Evolutionary conservation across 2,329 filamentous ascomycete genomes (phyloP), one percentile per base, ranked within the genome.

Genomic region (Xylaria sp.): DNA sequence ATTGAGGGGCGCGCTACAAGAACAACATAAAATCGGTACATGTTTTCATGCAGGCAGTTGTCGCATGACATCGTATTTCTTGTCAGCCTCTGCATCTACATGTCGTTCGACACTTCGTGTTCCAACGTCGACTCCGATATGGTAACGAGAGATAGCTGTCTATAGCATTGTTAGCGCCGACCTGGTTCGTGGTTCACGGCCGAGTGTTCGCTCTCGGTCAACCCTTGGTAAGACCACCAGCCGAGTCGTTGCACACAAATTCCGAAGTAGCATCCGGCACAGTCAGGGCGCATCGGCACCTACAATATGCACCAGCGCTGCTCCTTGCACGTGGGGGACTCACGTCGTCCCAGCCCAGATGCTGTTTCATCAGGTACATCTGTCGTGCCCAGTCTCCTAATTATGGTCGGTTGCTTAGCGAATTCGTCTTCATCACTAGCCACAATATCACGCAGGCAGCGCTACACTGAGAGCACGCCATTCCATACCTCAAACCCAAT

Each of bases 251-350:
- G 55, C 63, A 51, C 59, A 53, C 56, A 50, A 25, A 36, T 39
- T 63, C 47, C 44, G 54, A 63, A 63, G 63, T 39, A 60, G 54
- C 39, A 59, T 56, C 44, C 6, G 50, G n/a, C 49, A 38, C 25
- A 49, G 57, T 47, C 27, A 51, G 65, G 61, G 25, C 44, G 39
- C 58, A 65, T 63, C 38, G 38, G 38, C 53, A 15, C 45, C n/a
- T 62, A 39, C 25, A 25, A 29, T 64, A 61, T 63, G 66, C 56
- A 63, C 56, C 45, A 47, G 49, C 61, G 39, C 50, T 49, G 47
- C 51, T 55, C n/a, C 58, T 60, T 22, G 51, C 68, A 70, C 68
- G 68, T 68, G 68, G 67, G 53, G 27, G 36, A 39, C 44, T 63
- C 58, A 53, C 27, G 25, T 51, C 55, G 49, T 63, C 60, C 64